Base-by-base conservation (phyloP, 179 eudicot genomes). In the Actinidia arguta region DNA sequence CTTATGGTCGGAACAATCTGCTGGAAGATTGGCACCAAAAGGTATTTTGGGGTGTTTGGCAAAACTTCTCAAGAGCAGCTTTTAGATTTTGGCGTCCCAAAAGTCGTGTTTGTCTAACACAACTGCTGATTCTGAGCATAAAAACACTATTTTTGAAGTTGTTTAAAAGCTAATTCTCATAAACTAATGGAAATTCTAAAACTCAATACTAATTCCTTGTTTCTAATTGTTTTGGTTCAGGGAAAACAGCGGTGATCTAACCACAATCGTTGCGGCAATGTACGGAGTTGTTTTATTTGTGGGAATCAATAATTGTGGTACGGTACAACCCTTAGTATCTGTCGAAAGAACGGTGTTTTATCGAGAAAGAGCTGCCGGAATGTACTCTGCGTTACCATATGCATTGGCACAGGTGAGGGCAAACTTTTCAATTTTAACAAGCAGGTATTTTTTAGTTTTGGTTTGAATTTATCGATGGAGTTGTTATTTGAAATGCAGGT, bases 381-480 rank as follows among this genome's bases (percentile, higher is more conserved):
- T 95, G 99, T 95, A 95, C 83, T 95, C 98, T 47, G 97, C 98
- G 22, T 73, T 95, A 73, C 99, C 99, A 68, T 95, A 95, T 77
- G 97, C 97, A 86, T 78, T 95, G 80, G 89, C 97, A 79, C 99
- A 94, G 95, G 99, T 94, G 12, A 80, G 31, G 5, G 44, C 24
- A 67, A 36, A 7, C 16, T 39, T 17, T 39, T 36, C 72, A n/a
- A n/a, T n/a, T n/a, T n/a, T n/a, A n/a, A n/a, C n/a, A n/a, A n/a
- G n/a, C n/a, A n/a, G n/a, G n/a, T n/a, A n/a, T n/a, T n/a, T n/a
- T n/a, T n/a, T n/a, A n/a, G n/a, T n/a, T n/a, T 27, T 6, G 47
- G 5, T 13, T 58, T 51, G 10, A 24, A 25, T 58, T 68, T 68
- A 63, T 77, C 66, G 18, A 81, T 24, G 10, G 62, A 67, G 22